Percentiles rank a stretch among this genome's conserved stretches.
phyloP scores from a whole-genome alignment of 2,329 filamentous ascomycete genomes.

The Aspergillus tanneri region DNA sequence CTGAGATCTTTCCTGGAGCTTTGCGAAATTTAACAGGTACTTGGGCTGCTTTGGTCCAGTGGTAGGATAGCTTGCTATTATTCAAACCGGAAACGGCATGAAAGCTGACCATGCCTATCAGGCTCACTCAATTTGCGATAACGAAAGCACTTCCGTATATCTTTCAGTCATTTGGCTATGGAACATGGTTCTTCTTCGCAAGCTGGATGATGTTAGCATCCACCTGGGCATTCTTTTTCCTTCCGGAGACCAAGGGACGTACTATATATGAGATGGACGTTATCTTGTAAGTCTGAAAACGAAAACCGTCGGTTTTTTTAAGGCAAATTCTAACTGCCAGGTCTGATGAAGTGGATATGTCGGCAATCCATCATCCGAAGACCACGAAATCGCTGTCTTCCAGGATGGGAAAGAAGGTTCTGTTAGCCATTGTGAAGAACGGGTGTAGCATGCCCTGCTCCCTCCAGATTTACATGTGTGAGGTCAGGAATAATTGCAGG shows the following conservation, averaged over 20 bases:
- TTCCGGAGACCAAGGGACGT: constrained; percentile 22
- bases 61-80: constrained; percentile 9
- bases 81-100: not conserved
- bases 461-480: too few species aligned
- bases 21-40: constrained; percentile 41
- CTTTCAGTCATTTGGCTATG: constrained; percentile 39
- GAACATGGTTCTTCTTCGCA: constrained; percentile 39
- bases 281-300: not conserved
- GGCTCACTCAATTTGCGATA: constrained; percentile 31
- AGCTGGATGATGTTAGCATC: constrained; percentile 39
- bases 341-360: too few species aligned
- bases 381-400: too few species aligned
- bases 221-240: constrained; percentile 38
- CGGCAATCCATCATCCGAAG: too few species aligned
- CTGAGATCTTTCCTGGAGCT: constrained; percentile 44
- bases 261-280: constrained; percentile 22
- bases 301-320: too few species aligned
- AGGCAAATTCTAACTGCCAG: too few species aligned
- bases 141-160: constrained; percentile 44
- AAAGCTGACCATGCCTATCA: not conserved
- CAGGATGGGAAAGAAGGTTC: too few species aligned
- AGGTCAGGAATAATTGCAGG: too few species aligned
- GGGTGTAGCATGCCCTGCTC: too few species aligned
- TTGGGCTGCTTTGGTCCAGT: constrained; percentile 23
- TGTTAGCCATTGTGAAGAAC: too few species aligned